Conservation (phyloP, 1,284 basidiomycete genomes). For the Cryptococcus sp. region DNA sequence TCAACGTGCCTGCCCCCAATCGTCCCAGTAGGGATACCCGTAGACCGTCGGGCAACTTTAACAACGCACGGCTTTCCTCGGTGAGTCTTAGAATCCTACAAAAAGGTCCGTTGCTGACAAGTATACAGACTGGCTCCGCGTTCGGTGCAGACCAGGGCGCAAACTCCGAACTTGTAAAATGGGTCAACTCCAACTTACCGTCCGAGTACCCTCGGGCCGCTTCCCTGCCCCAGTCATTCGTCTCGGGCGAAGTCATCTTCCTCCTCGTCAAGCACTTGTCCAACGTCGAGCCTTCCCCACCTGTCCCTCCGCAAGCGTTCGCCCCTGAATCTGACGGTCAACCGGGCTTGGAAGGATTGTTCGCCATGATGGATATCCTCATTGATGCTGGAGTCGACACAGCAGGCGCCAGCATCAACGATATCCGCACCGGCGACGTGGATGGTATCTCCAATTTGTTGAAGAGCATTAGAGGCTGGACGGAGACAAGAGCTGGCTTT, state of each 20-base stretch:
- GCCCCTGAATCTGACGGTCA: slow-evolving; percentile 41
- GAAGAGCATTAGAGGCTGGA: slow-evolving; percentile 60
- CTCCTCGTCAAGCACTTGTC: slow-evolving; percentile 52
- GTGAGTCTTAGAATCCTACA: slow-evolving; percentile 1
- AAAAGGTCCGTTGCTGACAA: not conserved
- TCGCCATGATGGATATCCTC: slow-evolving; percentile 83
- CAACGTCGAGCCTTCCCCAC: slow-evolving; percentile 42
- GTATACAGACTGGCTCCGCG: slow-evolving; percentile 21
- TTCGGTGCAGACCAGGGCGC: slow-evolving; percentile 29
- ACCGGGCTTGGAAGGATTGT: slow-evolving; percentile 72
- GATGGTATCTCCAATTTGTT: slow-evolving; percentile 77
- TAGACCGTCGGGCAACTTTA: slow-evolving; percentile 36
- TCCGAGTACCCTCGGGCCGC: slow-evolving; percentile 63
- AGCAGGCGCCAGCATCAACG: slow-evolving; percentile 85
- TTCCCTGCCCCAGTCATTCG: slow-evolving; percentile 56
- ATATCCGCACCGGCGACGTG: slow-evolving; percentile 74
- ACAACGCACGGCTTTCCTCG: not conserved
- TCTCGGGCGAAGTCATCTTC: slow-evolving; percentile 53
- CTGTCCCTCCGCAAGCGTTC: slow-evolving; percentile 46
- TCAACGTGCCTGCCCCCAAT: slow-evolving; percentile 26
- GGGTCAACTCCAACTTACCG: slow-evolving; percentile 83
- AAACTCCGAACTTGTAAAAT: slow-evolving; percentile 67
- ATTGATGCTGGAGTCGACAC: slow-evolving; percentile 86
- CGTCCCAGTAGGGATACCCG: slow-evolving; percentile 49
- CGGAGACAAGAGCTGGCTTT: slow-evolving; percentile 11